Conservation (phyloP, 352 stramenopile genomes). For the Phytophthora constricta region DNA sequence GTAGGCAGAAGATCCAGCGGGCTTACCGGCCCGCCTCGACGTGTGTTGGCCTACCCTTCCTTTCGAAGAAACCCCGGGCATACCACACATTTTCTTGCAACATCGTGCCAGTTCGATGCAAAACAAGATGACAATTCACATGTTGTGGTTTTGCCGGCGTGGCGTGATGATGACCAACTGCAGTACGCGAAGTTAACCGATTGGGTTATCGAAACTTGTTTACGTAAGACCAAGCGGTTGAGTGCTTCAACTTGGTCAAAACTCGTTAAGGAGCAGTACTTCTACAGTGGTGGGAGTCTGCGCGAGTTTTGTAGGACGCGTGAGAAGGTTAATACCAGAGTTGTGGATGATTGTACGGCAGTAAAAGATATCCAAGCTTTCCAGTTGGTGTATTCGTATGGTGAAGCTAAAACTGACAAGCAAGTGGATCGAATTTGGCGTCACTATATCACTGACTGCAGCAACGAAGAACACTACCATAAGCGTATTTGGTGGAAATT, state of each 20-base stretch:
- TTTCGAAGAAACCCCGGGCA: too few species aligned
- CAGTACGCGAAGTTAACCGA: constrained; percentile 27
- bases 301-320: constrained; percentile 21
- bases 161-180: constrained; percentile 23
- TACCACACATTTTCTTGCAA: constrained; percentile 12
- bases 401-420: not conserved
- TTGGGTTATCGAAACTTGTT: constrained; percentile 20
- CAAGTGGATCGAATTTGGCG: constrained; percentile 22
- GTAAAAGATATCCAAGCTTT: constrained; percentile 9
- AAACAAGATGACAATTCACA: constrained; percentile 20
- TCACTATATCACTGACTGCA: constrained; percentile 27
- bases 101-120: constrained; percentile 31
- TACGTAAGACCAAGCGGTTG: constrained; percentile 7
- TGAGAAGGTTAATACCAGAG: not conserved
- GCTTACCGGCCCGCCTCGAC: too few species aligned
- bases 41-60: too few species aligned
- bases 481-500: not conserved
- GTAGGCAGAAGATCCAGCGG: too few species aligned
- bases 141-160: constrained; percentile 30
- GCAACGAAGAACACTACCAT: constrained; percentile 17
- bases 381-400: constrained; percentile 18
- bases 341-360: not conserved
- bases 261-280: constrained; percentile 17
- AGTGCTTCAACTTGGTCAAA: not conserved
- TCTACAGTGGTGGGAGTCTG: constrained; percentile 35